Evolutionary conservation across 106 monocot species (phyloP).

Genomic region (Phalaenopsis equestris): DNA sequence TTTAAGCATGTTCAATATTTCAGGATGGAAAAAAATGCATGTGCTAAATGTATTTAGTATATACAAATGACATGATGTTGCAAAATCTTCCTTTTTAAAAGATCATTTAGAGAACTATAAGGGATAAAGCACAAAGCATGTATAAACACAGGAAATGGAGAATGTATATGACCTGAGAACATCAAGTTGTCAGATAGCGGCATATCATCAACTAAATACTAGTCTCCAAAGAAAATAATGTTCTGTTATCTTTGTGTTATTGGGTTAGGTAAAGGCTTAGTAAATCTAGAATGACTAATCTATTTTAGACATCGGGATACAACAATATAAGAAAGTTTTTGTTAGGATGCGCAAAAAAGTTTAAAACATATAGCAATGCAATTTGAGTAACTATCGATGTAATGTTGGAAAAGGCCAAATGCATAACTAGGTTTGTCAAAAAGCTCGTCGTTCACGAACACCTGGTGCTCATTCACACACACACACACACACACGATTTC

Average conservation of each 20-base stretch:
- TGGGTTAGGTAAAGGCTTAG: background rate
- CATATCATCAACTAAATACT: background rate
- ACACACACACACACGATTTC: too few relatives aligned
- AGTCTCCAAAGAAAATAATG: too few relatives aligned
- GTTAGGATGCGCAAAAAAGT: background rate
- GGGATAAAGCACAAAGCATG: background rate
- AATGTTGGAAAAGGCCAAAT: background rate
- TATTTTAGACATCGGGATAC: background rate
- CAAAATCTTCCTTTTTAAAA: background rate
- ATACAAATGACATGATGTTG: background rate
- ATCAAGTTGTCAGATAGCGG: background rate
- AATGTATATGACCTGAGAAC: background rate
- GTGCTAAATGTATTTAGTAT: background rate
- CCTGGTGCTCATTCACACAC: too few relatives aligned
- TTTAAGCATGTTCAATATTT: background rate
- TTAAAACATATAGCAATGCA: background rate
- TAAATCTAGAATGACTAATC: background rate
- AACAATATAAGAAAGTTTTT: background rate
- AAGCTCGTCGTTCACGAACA: too few relatives aligned
- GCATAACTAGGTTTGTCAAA: background rate
- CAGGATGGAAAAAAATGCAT: background rate
- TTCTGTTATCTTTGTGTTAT: background rate
- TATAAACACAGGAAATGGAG: background rate
- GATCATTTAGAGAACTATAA: background rate
- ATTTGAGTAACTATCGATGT: background rate